These are phyloP conservation scores for Candida orba DNA, from an alignment of 805 yeast genomes.

Conservation along the genomic window DNA sequence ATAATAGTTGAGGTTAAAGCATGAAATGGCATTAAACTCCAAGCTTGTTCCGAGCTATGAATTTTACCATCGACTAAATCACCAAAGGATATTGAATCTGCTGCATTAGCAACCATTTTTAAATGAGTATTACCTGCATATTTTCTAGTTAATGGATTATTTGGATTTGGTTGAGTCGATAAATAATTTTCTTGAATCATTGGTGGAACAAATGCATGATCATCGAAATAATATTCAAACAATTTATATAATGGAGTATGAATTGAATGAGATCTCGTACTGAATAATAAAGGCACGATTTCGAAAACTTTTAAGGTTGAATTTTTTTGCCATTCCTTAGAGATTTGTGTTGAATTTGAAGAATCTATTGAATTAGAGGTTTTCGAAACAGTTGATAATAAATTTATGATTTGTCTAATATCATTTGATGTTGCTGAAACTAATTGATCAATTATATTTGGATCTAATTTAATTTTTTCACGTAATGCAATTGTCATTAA, in stretches of 20 bases:
- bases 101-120: constrained; percentile 64
- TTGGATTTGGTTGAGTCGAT: constrained; percentile 48
- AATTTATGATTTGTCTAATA: constrained; percentile 87
- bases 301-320: constrained; percentile 90
- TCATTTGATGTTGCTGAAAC: constrained; percentile 84
- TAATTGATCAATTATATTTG: constrained; percentile 72
- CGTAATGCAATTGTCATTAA: constrained; percentile 85
- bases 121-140: constrained; percentile 36
- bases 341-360: constrained; percentile 54
- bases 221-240: constrained; percentile 86
- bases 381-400: constrained; percentile 76
- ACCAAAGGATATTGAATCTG: constrained; percentile 79
- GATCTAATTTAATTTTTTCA: constrained; percentile 75
- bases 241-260: constrained; percentile 63
- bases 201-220: constrained; percentile 87
- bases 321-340: constrained; percentile 80
- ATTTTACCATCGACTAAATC: constrained; percentile 78
- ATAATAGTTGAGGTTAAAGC: constrained; percentile 78
- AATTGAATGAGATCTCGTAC: constrained; percentile 51
- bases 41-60: constrained; percentile 86
- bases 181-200: constrained; percentile 95
- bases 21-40: constrained; percentile 90
- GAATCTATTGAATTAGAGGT: constrained; percentile 60
- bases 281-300: constrained; percentile 61
- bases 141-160: constrained; percentile 23